Evolutionary conservation across 768 basidiomycete species (phyloP).

Genomic region (Pleurotus citrinopileatus): DNA sequence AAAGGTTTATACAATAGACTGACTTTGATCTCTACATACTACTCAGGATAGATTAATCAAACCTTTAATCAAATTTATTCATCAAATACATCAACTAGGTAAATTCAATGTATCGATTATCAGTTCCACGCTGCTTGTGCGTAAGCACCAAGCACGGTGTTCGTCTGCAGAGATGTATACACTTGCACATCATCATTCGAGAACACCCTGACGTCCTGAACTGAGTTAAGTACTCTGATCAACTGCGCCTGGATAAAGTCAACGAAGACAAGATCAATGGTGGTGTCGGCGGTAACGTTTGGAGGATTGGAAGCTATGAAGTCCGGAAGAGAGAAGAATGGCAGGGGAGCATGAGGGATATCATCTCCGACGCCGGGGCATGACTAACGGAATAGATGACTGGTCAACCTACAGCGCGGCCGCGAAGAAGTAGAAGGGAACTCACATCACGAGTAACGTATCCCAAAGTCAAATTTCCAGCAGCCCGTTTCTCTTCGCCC

Average conservation of each 20-base stretch:
- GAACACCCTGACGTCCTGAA: constrained; percentile 50
- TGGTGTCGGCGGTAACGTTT: constrained; percentile 41
- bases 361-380: constrained; percentile 82
- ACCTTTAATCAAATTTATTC: too few relatives aligned
- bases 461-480: constrained; percentile 60
- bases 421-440: constrained; percentile 2
- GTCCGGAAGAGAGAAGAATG: constrained; percentile 50
- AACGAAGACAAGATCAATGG: constrained; percentile 74
- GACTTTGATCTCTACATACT: too few relatives aligned
- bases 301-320: constrained; percentile 61
- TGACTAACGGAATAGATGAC: constrained; percentile 33
- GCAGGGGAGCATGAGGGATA: constrained; percentile 56
- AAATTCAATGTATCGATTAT: background rate
- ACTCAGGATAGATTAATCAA: too few relatives aligned
- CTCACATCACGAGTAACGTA: constrained; percentile 74
- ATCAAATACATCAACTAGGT: background rate
- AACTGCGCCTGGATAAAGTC: constrained; percentile 60
- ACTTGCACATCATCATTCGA: constrained; percentile 45
- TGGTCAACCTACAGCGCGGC: too few relatives aligned
- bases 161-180: constrained; percentile 53
- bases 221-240: constrained; percentile 49
- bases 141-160: constrained; percentile 53
- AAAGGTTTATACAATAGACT: too few relatives aligned
- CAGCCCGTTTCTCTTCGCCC: constrained; percentile 36
- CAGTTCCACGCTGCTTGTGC: constrained; percentile 48